Conservation (phyloP, 805 yeast species). For the Spathaspora passalidarum region DNA sequence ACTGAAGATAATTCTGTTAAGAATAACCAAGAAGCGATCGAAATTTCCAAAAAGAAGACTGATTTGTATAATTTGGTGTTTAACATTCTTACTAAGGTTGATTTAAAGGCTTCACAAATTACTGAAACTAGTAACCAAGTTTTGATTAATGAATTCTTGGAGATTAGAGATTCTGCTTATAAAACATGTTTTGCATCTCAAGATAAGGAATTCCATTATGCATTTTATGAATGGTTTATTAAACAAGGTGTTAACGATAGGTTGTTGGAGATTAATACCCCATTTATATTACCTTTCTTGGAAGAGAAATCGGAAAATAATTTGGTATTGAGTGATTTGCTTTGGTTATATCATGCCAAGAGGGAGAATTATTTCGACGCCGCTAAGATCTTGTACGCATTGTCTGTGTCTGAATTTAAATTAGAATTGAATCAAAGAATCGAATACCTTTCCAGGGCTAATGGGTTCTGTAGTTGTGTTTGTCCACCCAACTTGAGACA, state of each 20-base stretch:
- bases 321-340: slow-evolving; percentile 70
- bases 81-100: slow-evolving; percentile 69
- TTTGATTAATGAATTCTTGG: slow-evolving; percentile 49
- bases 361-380: slow-evolving; percentile 76
- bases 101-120: slow-evolving; percentile 53
- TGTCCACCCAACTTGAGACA: slow-evolving; percentile 76
- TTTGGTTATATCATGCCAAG: slow-evolving; percentile 88
- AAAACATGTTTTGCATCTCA: slow-evolving; percentile 66
- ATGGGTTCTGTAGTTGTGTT: slow-evolving; percentile 85
- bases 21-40: slow-evolving; percentile 6
- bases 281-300: slow-evolving; percentile 74
- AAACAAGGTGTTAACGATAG: slow-evolving; percentile 73
- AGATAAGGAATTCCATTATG: slow-evolving; percentile 88
- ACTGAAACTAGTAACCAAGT: slow-evolving; percentile 34
- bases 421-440: slow-evolving; percentile 71
- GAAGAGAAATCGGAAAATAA: slow-evolving; percentile 63
- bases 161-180: slow-evolving; percentile 70
- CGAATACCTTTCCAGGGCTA: slow-evolving; percentile 86
- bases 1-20: slow-evolving; percentile 1
- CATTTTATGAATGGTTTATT: slow-evolving; percentile 90
- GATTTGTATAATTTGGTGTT: slow-evolving; percentile 70
- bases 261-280: slow-evolving; percentile 75
- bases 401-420: slow-evolving; percentile 72
- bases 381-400: slow-evolving; percentile 68
- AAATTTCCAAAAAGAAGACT: slow-evolving; percentile 14